phyloP scores from a whole-genome alignment of 495 filamentous ascomycete species.

The Mycothermus thermophilus region DNA sequence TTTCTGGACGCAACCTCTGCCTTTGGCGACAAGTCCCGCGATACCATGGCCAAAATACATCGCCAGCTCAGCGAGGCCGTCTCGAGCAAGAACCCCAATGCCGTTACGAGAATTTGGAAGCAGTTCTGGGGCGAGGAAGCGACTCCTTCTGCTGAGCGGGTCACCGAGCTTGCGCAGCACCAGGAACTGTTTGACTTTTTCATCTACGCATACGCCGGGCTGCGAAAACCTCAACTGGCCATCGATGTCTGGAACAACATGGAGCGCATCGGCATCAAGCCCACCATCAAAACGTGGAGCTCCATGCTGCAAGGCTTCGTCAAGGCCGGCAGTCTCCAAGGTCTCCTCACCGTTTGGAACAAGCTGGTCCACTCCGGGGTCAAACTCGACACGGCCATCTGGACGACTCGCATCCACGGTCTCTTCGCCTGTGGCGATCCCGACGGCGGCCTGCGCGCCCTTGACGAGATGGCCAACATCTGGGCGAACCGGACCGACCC shows the following conservation, averaged over 20 bases:
- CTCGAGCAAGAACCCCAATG: slow-evolving; percentile 6
- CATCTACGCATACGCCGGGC: slow-evolving; percentile 34
- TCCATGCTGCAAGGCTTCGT: slow-evolving; percentile 48
- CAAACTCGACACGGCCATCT: slow-evolving; percentile 41
- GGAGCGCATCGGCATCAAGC: slow-evolving; percentile 33
- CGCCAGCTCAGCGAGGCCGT: slow-evolving; percentile 8
- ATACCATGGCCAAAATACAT: slow-evolving; percentile 1
- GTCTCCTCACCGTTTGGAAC: slow-evolving; percentile 44
- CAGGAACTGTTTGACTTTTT: slow-evolving; percentile 40
- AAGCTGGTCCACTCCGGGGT: slow-evolving; percentile 37
- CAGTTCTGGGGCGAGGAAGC: slow-evolving; percentile 19
- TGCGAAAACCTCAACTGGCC: slow-evolving; percentile 34
- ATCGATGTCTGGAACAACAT: slow-evolving; percentile 48
- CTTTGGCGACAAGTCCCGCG: neutral
- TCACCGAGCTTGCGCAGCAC: slow-evolving; percentile 9
- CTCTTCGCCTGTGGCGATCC: slow-evolving; percentile 36
- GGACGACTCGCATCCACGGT: slow-evolving; percentile 50
- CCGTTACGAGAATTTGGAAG: slow-evolving; percentile 17
- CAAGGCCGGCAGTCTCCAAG: slow-evolving; percentile 30
- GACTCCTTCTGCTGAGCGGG: slow-evolving; percentile 7
- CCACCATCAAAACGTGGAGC: slow-evolving; percentile 45
- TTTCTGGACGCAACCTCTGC: neutral
- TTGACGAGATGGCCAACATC: slow-evolving; percentile 44
- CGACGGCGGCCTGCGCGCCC: slow-evolving; percentile 37
- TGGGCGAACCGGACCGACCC: slow-evolving; percentile 31